These are phyloP conservation scores for Aegilops bicornis DNA, from an alignment of 176 grass and related monocot species.

Conservation along the genomic window DNA sequence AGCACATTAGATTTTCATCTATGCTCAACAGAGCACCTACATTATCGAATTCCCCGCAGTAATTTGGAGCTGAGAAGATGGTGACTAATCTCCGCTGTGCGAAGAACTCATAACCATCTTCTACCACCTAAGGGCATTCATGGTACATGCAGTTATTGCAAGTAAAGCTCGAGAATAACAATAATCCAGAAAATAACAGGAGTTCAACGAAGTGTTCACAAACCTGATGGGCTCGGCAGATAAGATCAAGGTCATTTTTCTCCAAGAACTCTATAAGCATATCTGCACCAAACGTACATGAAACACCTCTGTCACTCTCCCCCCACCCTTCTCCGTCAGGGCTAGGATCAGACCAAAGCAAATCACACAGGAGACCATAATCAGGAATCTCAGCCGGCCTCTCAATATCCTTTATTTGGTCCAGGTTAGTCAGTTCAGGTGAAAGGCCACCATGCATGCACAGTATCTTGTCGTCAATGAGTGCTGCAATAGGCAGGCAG, in stretches of 20 bases:
- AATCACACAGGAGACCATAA: constrained; percentile 52
- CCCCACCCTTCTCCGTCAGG: constrained; percentile 48
- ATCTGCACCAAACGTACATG: constrained; percentile 63
- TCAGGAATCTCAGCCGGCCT: constrained; percentile 52
- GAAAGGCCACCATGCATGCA: constrained; percentile 59
- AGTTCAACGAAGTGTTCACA: constrained; percentile 1
- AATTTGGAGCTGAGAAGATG: constrained; percentile 56
- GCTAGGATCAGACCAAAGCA: constrained; percentile 60
- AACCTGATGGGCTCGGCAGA: constrained; percentile 73
- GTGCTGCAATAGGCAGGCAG: constrained; percentile 51
- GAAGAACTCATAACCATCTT: constrained; percentile 55
- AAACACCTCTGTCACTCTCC: constrained; percentile 55
- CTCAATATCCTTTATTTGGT: constrained; percentile 55
- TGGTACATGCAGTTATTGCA: not conserved
- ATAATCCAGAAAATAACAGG: not conserved
- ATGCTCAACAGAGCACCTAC: constrained; percentile 47
- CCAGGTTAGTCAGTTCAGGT: constrained; percentile 41
- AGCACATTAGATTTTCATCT: constrained; percentile 46
- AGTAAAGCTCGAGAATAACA: constrained; percentile 21
- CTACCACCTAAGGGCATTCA: constrained; percentile 36
- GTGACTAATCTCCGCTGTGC: constrained; percentile 51
- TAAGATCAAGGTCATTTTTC: constrained; percentile 69
- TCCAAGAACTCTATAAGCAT: constrained; percentile 74
- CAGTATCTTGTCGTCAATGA: constrained; percentile 52
- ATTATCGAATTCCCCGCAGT: constrained; percentile 48